Evolutionary conservation across 148 eudicot species (phyloP), one percentile per base, ranked within the genome.

Genomic region (Diospyros lotus): DNA sequence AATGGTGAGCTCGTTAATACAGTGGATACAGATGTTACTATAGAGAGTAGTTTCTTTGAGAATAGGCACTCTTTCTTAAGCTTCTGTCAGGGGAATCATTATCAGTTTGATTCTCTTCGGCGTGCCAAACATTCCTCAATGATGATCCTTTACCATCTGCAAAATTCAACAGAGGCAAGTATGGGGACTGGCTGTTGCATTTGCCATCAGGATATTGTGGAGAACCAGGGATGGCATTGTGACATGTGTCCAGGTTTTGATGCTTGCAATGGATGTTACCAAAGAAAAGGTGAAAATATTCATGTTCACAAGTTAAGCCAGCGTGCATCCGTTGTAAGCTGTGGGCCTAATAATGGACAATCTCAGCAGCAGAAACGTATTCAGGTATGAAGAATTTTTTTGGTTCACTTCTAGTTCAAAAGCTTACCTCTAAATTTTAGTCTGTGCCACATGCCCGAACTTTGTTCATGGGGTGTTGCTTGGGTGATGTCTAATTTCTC

Each of bases 101-200:
- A 88, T 67, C 92, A 90, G 76, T 94, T 94, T 76, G 93, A 90
- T 74, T 73, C 93, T 5, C 93, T 87, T 77, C 90, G 92, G 3
- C 93, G 89, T 76, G 98, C 97, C 52, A 94, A 92, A 86, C 91
- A 94, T 79, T 87, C 97, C 4, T 91, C 98, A 59, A 81, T 89
- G 93, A 94, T 92, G 98, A 92, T 94, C 59, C 72, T 94, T 45
- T 83, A 94, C 76, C 89, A 94, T 80, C 88, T 94, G 69, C 88
- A 86, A 58, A 81, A 88, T 72, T 77, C 78, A 48, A 75, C 60
- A 39, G 76, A 75, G 60, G 63, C 79, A 43, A 82, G 14, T 40
- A n/a, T 10, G 17, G 80, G 78, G 48, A 75, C 46, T 38, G 67
- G 38, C 59, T 89, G 88, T 80, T 66, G 84, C 75, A 77, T 86